Evolutionary conservation across 1,284 basidiomycete genomes (phyloP).

Genomic region (Fistulinella cinereoalba): DNA sequence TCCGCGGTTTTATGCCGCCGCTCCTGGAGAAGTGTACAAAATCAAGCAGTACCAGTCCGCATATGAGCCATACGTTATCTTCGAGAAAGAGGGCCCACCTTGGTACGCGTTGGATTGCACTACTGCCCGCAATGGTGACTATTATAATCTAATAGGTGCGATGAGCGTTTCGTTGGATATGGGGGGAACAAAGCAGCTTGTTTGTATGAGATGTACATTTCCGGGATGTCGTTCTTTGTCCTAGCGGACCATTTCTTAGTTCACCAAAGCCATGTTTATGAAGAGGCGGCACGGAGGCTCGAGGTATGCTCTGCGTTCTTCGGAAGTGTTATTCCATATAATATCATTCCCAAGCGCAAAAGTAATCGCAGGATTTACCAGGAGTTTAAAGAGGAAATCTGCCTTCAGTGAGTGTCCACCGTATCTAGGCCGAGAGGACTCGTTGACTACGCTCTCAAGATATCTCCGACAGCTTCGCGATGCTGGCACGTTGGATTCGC

Average conservation of each 20-base stretch:
- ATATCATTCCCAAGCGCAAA: conserved; percentile 48
- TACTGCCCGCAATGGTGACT: background rate
- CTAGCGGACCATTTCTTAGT: conserved; percentile 83
- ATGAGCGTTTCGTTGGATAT: conserved; percentile 86
- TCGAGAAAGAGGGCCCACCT: conserved; percentile 70
- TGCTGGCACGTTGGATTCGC: conserved; percentile 46
- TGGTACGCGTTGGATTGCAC: conserved; percentile 45
- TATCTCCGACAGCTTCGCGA: conserved; percentile 55
- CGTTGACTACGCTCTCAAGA: conserved; percentile 28
- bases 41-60: conserved; percentile 73
- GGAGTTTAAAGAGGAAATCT: conserved; percentile 73
- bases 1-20: conserved; percentile 58
- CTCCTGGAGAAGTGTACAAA: conserved; percentile 67
- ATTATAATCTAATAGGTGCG: conserved; percentile 56
- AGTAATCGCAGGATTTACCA: conserved; percentile 75
- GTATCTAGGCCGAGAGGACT: background rate
- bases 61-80: conserved; percentile 83
- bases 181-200: conserved; percentile 72
- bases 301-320: conserved; percentile 47
- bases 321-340: background rate
- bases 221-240: conserved; percentile 74
- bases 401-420: conserved; percentile 49
- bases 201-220: conserved; percentile 62
- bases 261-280: conserved; percentile 80
- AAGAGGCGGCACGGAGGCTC: conserved; percentile 63